Conservation (phyloP, 164 flowering plant species). For the Umbellularia californica region DNA sequence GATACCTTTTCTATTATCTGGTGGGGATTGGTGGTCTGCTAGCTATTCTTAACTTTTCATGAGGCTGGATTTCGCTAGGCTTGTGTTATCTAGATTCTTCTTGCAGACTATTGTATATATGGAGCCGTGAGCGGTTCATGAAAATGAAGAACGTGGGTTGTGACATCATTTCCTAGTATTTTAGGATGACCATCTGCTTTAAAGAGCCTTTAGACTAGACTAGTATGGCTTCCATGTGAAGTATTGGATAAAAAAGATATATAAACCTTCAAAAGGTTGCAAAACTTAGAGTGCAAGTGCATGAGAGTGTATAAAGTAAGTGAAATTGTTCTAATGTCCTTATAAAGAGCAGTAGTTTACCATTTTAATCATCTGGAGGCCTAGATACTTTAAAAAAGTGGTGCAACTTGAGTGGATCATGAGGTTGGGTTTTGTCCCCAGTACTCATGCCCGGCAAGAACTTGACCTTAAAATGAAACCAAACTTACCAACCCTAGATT, state of each 20-base stretch:
- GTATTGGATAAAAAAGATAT: not conserved
- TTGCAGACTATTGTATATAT: not conserved
- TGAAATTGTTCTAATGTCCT: no score
- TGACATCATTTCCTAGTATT: conserved; percentile 3
- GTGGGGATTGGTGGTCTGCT: not conserved
- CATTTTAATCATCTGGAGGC: no score
- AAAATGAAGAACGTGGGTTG: conserved; percentile 1
- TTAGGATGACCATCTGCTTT: conserved; percentile 1
- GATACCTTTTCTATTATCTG: not conserved
- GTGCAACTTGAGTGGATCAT: no score
- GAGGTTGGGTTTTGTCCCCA: no score
- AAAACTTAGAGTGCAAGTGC: no score
- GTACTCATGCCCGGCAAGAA: no score
- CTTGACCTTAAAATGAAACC: no score
- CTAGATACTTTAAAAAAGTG: no score
- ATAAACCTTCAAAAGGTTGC: not conserved
- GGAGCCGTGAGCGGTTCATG: not conserved
- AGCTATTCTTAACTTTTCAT: not conserved
- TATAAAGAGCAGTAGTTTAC: no score
- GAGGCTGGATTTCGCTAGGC: not conserved
- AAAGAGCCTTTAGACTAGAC: not conserved
- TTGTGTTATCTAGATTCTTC: not conserved
- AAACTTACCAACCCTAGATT: no score
- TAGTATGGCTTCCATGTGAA: conserved; percentile 12
- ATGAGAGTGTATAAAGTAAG: no score